These are phyloP conservation scores for Tetramitus jugosus DNA, from an alignment of 208 protist genomes.

Conservation along the genomic window DNA sequence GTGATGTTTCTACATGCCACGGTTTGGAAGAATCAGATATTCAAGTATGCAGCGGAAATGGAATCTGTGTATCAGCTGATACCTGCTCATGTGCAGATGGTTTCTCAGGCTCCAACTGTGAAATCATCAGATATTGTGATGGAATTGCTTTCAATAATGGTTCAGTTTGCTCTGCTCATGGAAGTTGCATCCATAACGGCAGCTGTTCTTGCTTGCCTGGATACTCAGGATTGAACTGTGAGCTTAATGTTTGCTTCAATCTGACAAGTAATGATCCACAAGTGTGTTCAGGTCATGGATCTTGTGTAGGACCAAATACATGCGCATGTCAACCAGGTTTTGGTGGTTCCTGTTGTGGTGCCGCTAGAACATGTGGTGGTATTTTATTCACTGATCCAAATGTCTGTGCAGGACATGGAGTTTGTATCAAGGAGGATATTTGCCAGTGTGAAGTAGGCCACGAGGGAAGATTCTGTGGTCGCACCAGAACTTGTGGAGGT, in stretches of 20 bases:
- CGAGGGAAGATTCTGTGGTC: no score
- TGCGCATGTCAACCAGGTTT: not conserved
- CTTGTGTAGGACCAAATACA: not conserved
- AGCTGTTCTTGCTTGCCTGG: not conserved
- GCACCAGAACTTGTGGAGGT: no score
- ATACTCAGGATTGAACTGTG: not conserved
- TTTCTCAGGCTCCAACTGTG: not conserved
- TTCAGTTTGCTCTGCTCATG: not conserved
- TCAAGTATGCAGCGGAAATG: conserved; percentile 8
- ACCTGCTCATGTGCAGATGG: not conserved
- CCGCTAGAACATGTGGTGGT: no score
- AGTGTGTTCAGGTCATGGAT: not conserved
- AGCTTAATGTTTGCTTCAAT: not conserved
- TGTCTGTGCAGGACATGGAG: not conserved
- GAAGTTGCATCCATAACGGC: not conserved
- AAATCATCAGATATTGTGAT: not conserved
- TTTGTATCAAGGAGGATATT: not conserved
- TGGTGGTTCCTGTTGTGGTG: no score
- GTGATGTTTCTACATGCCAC: not conserved
- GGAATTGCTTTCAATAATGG: not conserved
- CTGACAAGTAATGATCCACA: not conserved
- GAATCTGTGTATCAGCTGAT: not conserved
- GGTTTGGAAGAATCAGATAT: no score
- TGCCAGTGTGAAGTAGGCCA: not conserved
- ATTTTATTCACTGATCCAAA: no score